Base-by-base conservation (phyloP, 2,329 filamentous ascomycete genomes). In the Microascus cirrosus region DNA sequence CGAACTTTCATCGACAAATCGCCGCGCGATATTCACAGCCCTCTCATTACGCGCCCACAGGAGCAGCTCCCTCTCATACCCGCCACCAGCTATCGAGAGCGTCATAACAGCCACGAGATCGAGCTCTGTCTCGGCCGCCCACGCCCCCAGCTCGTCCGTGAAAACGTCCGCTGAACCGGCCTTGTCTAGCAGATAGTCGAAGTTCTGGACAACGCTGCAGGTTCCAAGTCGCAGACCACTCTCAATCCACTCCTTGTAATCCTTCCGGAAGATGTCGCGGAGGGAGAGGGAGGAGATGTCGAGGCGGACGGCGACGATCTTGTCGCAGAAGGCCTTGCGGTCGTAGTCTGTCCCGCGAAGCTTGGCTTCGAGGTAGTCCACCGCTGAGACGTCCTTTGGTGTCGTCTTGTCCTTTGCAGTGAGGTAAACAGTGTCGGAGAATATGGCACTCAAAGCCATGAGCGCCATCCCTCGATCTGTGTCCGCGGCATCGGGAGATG, bases 201-300 rank as follows among this genome's bases (percentile, higher is more conserved):
- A 70, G n/a, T 78, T 71, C 62, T 83, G 83, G 2, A 87, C 82
- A 2, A 86, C 76, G 50, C 81, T 81, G 64, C 82, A 82, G 18
- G 89, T 82, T n/a, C 89, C 89, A 4, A 93, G 75, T 20, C 72
- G 75, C 42, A 83, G 66, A 0, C 70, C 72, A 12, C 73, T 73
- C 58, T 83, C 81, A 12, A 72, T 73, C 89, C 89, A 94, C 66
- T 88, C 79, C 73, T 95, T 95, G 72, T 92, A 95, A 71, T 95
- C 89, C 69, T 93, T 93, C 62, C 87, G 78, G 56, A 93, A 70
- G 45, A 92, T 79, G 63, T 92, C 89, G 24, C 78, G 73, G 62
- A 90, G 70, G 42, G 71, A 74, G 53, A 94, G 71, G 0, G 67
- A 63, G 2, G 78, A 80, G 56, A 94, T 77, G 62, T 90, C 81